Evolutionary conservation across 192 early-diverging fungal genomes (phyloP).

Genomic region (Funneliformis mosseae): DNA sequence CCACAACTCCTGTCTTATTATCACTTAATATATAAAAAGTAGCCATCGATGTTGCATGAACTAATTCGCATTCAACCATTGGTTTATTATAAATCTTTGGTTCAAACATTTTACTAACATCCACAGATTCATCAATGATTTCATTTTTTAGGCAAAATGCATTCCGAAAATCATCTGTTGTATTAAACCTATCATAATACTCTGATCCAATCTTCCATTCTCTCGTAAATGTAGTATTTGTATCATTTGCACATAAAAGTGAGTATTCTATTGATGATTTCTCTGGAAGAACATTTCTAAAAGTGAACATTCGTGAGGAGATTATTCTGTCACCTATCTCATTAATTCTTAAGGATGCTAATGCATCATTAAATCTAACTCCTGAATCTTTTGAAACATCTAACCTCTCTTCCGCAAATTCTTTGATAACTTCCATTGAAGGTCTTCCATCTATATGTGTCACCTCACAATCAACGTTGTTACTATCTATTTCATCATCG

Average conservation of each 20-base stretch:
- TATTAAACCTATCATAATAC: neutral
- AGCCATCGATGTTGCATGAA: neutral
- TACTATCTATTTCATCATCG: neutral
- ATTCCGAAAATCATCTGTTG: neutral
- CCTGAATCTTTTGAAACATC: neutral
- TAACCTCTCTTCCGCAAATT: neutral
- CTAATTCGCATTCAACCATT: neutral
- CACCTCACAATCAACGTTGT: conserved; percentile 5
- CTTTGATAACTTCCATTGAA: neutral
- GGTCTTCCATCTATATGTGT: neutral
- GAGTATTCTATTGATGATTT: neutral
- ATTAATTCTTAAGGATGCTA: neutral
- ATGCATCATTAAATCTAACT: neutral
- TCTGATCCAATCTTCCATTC: neutral
- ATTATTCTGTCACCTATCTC: neutral
- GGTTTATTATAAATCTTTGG: neutral
- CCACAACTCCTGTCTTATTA: neutral
- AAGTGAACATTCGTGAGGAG: neutral
- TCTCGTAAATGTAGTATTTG: too few species aligned
- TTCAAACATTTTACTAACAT: too few species aligned
- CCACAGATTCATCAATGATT: too few species aligned
- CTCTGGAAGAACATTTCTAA: neutral
- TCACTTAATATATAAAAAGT: neutral
- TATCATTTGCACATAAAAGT: too few species aligned
- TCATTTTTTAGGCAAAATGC: neutral